Evolutionary conservation across 805 yeast species (phyloP).

Genomic region (Henningerozyma blattae): DNA sequence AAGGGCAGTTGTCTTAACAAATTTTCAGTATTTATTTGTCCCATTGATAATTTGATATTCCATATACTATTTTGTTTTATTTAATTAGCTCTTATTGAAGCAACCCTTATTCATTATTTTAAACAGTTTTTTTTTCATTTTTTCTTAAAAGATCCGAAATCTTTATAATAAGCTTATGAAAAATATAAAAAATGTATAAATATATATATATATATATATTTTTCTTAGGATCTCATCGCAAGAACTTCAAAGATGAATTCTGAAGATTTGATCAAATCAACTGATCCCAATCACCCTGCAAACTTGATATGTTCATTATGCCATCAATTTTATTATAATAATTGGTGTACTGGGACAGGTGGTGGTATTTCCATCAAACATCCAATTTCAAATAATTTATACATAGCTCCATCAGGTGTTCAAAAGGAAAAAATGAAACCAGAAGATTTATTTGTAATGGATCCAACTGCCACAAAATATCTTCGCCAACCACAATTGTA

Average conservation of each 20-base stretch:
- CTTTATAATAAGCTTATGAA: too few relatives aligned
- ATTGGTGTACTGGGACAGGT: slow-evolving; percentile 95
- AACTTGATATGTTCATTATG: slow-evolving; percentile 76
- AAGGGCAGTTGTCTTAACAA: slow-evolving; percentile 12
- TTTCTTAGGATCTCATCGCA: too few relatives aligned
- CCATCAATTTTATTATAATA: slow-evolving; percentile 58
- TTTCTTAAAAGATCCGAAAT: too few relatives aligned
- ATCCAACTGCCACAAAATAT: slow-evolving; percentile 33
- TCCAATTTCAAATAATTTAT: slow-evolving; percentile 39
- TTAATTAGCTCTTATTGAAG: too few relatives aligned
- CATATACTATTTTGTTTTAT: too few relatives aligned
- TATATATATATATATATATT: too few relatives aligned
- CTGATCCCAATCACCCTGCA: slow-evolving; percentile 65
- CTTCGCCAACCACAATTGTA: slow-evolving; percentile 48
- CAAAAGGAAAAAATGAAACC: slow-evolving; percentile 85
- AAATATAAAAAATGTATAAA: too few relatives aligned
- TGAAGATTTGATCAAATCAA: slow-evolving; percentile 24
- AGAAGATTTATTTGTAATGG: slow-evolving; percentile 68
- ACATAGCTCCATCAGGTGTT: slow-evolving; percentile 90
- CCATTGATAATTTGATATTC: background rate
- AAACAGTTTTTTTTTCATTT: too few relatives aligned
- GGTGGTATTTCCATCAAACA: slow-evolving; percentile 74
- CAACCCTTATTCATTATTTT: too few relatives aligned
- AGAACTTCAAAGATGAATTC: too few relatives aligned
- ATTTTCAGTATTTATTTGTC: slow-evolving; percentile 3